phyloP scores from a whole-genome alignment of 2,329 filamentous ascomycete species.

The Beauveria australis region DNA sequence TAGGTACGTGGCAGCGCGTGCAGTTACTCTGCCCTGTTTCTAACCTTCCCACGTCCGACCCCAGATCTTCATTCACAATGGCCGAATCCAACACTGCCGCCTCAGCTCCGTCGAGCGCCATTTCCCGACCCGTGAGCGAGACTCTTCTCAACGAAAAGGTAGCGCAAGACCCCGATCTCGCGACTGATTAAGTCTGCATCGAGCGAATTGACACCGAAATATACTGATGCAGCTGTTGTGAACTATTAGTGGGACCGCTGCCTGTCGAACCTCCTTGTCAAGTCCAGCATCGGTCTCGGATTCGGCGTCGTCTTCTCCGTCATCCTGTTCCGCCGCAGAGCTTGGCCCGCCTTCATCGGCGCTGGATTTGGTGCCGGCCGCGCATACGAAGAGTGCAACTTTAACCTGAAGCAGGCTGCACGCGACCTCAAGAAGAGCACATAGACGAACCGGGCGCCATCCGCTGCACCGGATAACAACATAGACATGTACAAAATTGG shows the following conservation, averaged over 20 bases:
- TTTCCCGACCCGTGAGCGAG: slow-evolving; percentile 88
- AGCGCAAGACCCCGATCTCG: slow-evolving; percentile 11
- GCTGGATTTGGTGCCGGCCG: slow-evolving; percentile 91
- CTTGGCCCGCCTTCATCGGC: slow-evolving; percentile 89
- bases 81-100: slow-evolving; percentile 40
- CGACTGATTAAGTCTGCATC: not conserved
- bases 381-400: slow-evolving; percentile 98
- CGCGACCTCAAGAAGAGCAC: slow-evolving; percentile 46
- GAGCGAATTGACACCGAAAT: not conserved
- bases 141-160: slow-evolving; percentile 98
- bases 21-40: not conserved
- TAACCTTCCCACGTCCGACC: not conserved
- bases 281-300: slow-evolving; percentile 87
- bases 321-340: slow-evolving; percentile 93
- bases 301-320: slow-evolving; percentile 99
- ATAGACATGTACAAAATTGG: slow-evolving; percentile 20
- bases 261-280: slow-evolving; percentile 94
- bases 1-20: not conserved
- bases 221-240: slow-evolving; percentile 14
- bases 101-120: slow-evolving; percentile 49
- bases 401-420: slow-evolving; percentile 56
- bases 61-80: slow-evolving; percentile 32
- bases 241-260: slow-evolving; percentile 84
- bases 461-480: slow-evolving; percentile 6
- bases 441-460: slow-evolving; percentile 20